A percentile compares a stretch with the other conserved stretches of the same genome.
These are phyloP conservation scores for Aspergillus intermedius DNA, from an alignment of 2,329 filamentous ascomycete species.

Conservation along the genomic window DNA sequence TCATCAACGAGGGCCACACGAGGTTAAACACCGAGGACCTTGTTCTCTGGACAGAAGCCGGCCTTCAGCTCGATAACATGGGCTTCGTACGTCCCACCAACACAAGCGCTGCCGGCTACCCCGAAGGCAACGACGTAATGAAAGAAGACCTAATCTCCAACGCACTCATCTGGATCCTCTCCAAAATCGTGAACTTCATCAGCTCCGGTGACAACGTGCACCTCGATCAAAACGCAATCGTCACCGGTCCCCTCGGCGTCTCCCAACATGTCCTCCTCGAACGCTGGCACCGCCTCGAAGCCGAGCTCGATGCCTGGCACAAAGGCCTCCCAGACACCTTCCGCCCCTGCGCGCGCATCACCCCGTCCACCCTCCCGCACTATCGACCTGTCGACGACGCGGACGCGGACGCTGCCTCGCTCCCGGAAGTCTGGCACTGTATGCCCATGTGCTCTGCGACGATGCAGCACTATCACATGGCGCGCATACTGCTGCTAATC, in stretches of 20 bases:
- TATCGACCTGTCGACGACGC: conserved; percentile 22
- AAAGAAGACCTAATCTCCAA: conserved; percentile 60
- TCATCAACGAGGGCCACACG: conserved; percentile 54
- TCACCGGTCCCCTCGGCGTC: conserved; percentile 25
- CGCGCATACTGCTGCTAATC: conserved; percentile 36
- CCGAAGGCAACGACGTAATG: conserved; percentile 42
- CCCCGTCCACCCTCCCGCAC: conserved; percentile 24
- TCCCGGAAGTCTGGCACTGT: conserved; percentile 58
- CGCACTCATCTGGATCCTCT: conserved; percentile 58
- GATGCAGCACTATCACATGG: conserved; percentile 45
- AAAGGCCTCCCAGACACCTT: conserved; percentile 55
- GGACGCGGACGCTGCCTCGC: conserved; percentile 33
- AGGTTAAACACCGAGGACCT: conserved; percentile 57
- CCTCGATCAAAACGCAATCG: conserved; percentile 17
- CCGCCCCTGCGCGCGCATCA: conserved; percentile 48
- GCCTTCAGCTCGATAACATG: conserved; percentile 50
- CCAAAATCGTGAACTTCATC: conserved; percentile 61
- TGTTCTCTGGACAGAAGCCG: conserved; percentile 58
- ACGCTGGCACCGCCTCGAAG: conserved; percentile 47
- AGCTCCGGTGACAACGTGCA: conserved; percentile 49
- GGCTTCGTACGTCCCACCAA: conserved; percentile 45
- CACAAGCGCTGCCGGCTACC: conserved; percentile 24
- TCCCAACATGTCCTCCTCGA: conserved; percentile 39
- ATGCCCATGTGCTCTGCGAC: conserved; percentile 60
- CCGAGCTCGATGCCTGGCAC: conserved; percentile 55